These are phyloP conservation scores for Quercus phellos DNA, from an alignment of 331 rosid species.

Conservation along the genomic window DNA sequence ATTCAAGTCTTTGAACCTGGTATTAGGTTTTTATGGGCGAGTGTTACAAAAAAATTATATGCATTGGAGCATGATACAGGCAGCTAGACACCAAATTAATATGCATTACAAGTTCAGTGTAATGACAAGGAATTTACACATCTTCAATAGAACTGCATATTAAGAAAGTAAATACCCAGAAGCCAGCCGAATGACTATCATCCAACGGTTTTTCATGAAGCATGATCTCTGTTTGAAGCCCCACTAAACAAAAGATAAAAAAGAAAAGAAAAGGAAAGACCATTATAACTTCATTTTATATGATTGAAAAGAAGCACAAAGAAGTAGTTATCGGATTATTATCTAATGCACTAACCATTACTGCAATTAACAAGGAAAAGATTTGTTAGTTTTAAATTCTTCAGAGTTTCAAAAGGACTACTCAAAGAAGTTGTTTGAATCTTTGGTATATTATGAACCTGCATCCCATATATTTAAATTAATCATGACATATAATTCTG, in stretches of 20 bases:
- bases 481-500: background rate
- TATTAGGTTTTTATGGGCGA: too few species aligned
- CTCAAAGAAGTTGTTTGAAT: background rate
- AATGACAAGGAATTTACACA: background rate
- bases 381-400: background rate
- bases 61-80: background rate
- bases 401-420: background rate
- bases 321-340: background rate
- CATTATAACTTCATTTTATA: background rate
- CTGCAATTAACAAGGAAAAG: background rate
- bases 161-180: conserved; percentile 54
- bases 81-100: background rate
- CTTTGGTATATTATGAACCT: background rate
- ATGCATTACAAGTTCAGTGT: background rate
- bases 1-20: background rate
- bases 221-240: conserved; percentile 67
- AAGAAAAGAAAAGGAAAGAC: background rate
- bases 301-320: conserved; percentile 1
- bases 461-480: background rate
- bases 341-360: background rate
- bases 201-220: conserved; percentile 69
- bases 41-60: too few species aligned
- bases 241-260: conserved; percentile 51
- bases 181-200: conserved; percentile 70
- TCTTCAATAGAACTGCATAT: background rate